Conservation (phyloP, 352 stramenopile species). For the Pythium chondricola region DNA sequence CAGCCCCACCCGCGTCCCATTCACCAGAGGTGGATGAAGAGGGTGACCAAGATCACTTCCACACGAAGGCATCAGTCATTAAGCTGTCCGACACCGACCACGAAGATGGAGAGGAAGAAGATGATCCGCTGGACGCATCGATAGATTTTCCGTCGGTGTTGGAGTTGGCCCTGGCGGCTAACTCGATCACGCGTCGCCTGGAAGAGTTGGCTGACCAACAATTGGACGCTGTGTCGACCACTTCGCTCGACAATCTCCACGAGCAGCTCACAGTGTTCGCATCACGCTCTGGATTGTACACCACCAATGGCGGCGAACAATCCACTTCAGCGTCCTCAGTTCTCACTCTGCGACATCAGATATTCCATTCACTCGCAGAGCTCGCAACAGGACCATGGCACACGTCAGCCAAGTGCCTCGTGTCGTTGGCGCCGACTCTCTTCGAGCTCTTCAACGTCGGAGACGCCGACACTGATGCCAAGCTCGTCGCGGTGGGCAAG, state of each 20-base stretch:
- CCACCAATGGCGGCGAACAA: too few relatives aligned
- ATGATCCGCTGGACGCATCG: slow-evolving; percentile 40
- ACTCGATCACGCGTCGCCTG: slow-evolving; percentile 22
- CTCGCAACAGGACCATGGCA: slow-evolving; percentile 30
- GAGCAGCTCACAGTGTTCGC: too few relatives aligned
- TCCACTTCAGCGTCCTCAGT: background rate
- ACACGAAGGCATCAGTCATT: slow-evolving; percentile 1
- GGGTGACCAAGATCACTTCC: background rate
- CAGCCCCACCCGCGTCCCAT: too few relatives aligned
- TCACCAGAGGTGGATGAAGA: too few relatives aligned
- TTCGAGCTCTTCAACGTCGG: slow-evolving; percentile 28
- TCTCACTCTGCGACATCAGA: slow-evolving; percentile 10
- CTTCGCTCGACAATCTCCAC: slow-evolving; percentile 2
- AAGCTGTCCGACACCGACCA: background rate
- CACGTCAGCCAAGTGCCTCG: slow-evolving; percentile 20
- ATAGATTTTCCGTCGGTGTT: slow-evolving; percentile 38
- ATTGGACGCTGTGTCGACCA: background rate
- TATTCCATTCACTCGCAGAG: slow-evolving; percentile 23
- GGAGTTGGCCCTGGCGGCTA: slow-evolving; percentile 22
- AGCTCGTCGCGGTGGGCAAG: slow-evolving; percentile 40
- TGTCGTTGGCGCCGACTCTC: slow-evolving; percentile 35
- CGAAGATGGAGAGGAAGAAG: slow-evolving; percentile 9
- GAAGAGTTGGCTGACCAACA: slow-evolving; percentile 8
- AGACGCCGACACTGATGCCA: slow-evolving; percentile 1
- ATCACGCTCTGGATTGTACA: too few relatives aligned